Evolutionary conservation across 2,329 filamentous ascomycete genomes (phyloP).

Genomic region (Trichoderma atroviride): DNA sequence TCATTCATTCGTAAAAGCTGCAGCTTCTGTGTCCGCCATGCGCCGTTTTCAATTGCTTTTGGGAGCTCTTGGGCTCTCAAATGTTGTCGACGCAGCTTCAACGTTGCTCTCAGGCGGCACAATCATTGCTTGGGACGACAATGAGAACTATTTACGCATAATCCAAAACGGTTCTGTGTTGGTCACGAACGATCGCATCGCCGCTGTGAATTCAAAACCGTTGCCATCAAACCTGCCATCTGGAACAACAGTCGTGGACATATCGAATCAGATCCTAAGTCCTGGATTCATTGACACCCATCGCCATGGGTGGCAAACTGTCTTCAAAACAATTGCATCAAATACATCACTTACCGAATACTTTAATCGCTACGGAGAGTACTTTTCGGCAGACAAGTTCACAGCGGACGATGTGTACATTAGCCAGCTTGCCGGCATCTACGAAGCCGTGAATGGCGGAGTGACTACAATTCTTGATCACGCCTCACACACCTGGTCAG

Average conservation of each 20-base stretch:
- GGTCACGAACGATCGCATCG: constrained; percentile 44
- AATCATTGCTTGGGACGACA: constrained; percentile 46
- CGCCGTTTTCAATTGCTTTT: background rate
- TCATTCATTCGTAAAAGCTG: background rate
- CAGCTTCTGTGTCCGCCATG: background rate
- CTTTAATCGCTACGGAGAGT: constrained; percentile 46
- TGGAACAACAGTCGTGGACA: constrained; percentile 49
- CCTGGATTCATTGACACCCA: constrained; percentile 62
- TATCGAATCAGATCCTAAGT: constrained; percentile 53
- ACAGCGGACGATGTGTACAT: constrained; percentile 51
- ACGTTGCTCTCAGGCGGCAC: constrained; percentile 42
- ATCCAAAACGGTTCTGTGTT: constrained; percentile 47
- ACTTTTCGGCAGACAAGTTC: constrained; percentile 37
- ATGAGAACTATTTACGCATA: constrained; percentile 39
- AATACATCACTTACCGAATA: constrained; percentile 56
- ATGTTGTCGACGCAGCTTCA: constrained; percentile 3
- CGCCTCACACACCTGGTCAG: constrained; percentile 52
- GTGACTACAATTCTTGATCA: constrained; percentile 58
- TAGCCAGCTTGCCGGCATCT: constrained; percentile 50
- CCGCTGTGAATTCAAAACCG: constrained; percentile 37
- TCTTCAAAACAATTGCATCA: constrained; percentile 54
- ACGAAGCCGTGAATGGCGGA: constrained; percentile 55
- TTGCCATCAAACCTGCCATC: background rate
- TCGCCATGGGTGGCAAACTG: constrained; percentile 59
- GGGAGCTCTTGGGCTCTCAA: constrained; percentile 6